Conservation (phyloP, 345 rosid genomes). For the Salix purpurea region DNA sequence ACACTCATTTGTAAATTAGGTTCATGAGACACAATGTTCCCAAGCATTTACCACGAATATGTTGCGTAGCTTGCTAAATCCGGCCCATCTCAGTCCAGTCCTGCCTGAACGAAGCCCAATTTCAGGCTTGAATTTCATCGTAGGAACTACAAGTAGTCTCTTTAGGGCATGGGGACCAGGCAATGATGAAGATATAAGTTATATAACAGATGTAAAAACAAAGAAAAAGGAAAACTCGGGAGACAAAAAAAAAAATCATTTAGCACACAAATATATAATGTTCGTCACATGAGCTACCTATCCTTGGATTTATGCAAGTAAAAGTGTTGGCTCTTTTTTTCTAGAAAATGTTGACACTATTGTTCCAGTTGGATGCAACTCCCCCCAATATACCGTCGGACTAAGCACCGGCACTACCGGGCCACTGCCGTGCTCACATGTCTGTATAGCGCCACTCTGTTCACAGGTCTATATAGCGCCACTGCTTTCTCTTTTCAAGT, state of each 20-base stretch:
- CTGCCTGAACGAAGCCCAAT: not conserved
- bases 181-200: not conserved
- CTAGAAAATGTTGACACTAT: not conserved
- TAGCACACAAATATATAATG: not conserved
- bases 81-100: not conserved
- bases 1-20: not conserved
- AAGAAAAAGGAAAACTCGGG: too few species aligned
- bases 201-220: too few species aligned
- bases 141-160: too few species aligned
- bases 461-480: slow-evolving; percentile 6
- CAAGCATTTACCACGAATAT: not conserved
- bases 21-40: not conserved
- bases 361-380: not conserved
- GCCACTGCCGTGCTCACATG: not conserved
- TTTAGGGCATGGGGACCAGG: not conserved
- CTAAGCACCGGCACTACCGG: not conserved
- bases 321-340: too few species aligned
- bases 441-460: not conserved
- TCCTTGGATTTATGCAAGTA: too few species aligned
- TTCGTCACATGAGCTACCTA: not conserved
- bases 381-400: not conserved
- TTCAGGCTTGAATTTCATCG: not conserved
- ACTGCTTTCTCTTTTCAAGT: not conserved
- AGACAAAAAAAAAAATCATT: not conserved
- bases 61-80: not conserved